Evolutionary conservation across 768 basidiomycete species (phyloP).

Genomic region (Kwoniella sp.): DNA sequence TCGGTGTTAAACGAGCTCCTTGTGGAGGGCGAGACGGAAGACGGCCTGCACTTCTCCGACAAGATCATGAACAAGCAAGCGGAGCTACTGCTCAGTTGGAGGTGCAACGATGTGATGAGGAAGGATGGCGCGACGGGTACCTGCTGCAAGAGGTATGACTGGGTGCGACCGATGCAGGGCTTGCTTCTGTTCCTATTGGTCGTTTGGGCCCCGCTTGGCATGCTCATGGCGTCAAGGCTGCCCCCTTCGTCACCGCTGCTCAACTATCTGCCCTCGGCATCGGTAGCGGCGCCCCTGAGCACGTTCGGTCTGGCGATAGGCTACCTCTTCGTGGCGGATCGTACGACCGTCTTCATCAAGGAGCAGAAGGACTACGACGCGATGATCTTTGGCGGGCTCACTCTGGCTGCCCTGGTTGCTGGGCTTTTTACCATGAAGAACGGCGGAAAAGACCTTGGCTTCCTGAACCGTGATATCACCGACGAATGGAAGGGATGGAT

Average conservation of each 20-base stretch:
- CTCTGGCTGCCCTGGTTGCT: conserved; percentile 55
- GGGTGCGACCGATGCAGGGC: conserved; percentile 54
- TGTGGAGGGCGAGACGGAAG: conserved; percentile 67
- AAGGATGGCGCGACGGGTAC: conserved; percentile 57
- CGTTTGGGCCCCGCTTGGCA: conserved; percentile 55
- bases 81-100: conserved; percentile 69
- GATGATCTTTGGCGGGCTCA: conserved; percentile 62
- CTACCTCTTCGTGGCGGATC: conserved; percentile 73
- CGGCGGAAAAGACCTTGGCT: conserved; percentile 76
- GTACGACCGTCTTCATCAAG: conserved; percentile 81
- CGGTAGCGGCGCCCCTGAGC: conserved; percentile 54
- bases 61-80: conserved; percentile 65
- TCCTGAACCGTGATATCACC: conserved; percentile 85
- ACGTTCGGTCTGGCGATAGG: conserved; percentile 64
- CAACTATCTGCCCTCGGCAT: conserved; percentile 30
- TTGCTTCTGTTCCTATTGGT: conserved; percentile 39
- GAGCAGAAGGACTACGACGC: conserved; percentile 79
- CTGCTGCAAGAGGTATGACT: conserved; percentile 74
- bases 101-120: conserved; percentile 63
- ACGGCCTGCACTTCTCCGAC: conserved; percentile 77
- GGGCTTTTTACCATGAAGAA: conserved; percentile 66
- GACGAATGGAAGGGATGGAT: conserved; percentile 99
- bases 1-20: conserved; percentile 77
- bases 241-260: conserved; percentile 21
- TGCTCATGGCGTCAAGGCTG: conserved; percentile 49